Conservation (phyloP, 176 grass and related monocot species). For the Oryza coarctata region DNA sequence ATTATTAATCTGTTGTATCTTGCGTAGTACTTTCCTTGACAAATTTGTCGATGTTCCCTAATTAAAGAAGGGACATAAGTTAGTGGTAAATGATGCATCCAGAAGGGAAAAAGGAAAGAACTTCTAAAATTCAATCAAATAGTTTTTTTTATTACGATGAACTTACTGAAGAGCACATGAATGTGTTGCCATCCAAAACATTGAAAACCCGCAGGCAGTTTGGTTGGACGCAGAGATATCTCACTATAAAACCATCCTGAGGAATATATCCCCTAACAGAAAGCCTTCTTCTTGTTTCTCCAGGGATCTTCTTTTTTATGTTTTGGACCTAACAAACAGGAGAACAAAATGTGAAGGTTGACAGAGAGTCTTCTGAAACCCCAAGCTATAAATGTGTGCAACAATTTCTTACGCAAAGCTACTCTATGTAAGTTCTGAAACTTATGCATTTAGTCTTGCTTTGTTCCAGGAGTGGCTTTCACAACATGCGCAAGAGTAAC, state of each 20-base stretch:
- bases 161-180: conserved; percentile 50
- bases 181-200: conserved; percentile 41
- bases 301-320: conserved; percentile 50
- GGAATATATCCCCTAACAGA: conserved; percentile 55
- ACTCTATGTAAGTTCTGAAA: background rate
- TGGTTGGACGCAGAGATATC: conserved; percentile 52
- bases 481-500: background rate
- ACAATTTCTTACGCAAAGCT: background rate
- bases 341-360: conserved; percentile 7
- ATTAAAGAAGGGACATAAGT: conserved; percentile 6
- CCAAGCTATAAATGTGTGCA: background rate
- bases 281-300: conserved; percentile 46
- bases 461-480: conserved; percentile 6
- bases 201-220: conserved; percentile 55
- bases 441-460: background rate
- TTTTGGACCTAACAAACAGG: conserved; percentile 49
- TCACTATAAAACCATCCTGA: conserved; percentile 58
- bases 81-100: background rate
- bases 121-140: background rate
- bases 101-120: background rate
- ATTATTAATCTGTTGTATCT: conserved; percentile 41
- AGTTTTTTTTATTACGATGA: background rate
- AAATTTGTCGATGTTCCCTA: conserved; percentile 47
- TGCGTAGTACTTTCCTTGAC: conserved; percentile 42
- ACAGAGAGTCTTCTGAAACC: background rate